A percentile compares a stretch with the other conserved stretches of the same genome.
These are phyloP conservation scores for Calonectria pteridis DNA, from an alignment of 2,329 filamentous ascomycete genomes.

Conservation along the genomic window DNA sequence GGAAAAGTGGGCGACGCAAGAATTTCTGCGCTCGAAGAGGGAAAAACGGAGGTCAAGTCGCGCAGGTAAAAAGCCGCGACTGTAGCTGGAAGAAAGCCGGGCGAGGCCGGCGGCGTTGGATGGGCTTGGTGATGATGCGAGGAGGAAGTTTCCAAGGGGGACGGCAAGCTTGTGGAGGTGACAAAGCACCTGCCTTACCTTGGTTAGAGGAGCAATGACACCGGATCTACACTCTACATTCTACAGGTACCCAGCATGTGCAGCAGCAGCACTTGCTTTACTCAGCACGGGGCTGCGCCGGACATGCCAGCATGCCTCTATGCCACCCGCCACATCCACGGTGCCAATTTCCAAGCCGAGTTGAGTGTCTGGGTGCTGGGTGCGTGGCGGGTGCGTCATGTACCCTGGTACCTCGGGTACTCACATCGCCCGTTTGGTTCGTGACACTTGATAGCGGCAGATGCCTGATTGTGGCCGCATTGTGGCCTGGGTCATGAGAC, in stretches of 20 bases:
- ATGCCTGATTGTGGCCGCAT: slow-evolving; percentile 25
- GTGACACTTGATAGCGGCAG: slow-evolving; percentile 12
- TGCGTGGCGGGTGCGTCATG: slow-evolving; percentile 5
- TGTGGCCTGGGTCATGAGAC: slow-evolving; percentile 23
- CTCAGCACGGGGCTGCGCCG: not conserved
- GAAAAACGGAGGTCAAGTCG: not conserved
- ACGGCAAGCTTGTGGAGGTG: slow-evolving; percentile 21
- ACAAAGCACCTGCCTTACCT: slow-evolving; percentile 19
- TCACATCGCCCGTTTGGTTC: not conserved
- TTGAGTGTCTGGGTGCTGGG: not conserved
- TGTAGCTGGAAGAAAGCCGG: not conserved
- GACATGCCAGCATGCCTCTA: not conserved
- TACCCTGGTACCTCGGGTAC: not conserved
- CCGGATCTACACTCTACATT: slow-evolving; percentile 14
- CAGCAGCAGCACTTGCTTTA: slow-evolving; percentile 16
- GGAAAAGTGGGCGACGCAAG: slow-evolving; percentile 1
- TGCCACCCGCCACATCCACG: slow-evolving; percentile 11
- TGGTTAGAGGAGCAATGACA: slow-evolving; percentile 16
- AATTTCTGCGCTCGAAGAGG: not conserved
- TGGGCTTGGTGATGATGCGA: slow-evolving; percentile 40
- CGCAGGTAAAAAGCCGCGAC: slow-evolving; percentile 2
- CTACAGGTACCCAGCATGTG: slow-evolving; percentile 7
- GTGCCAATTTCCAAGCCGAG: not conserved
- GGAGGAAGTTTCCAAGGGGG: slow-evolving; percentile 30
- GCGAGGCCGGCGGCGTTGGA: not conserved